These are phyloP conservation scores for Daedalea quercina DNA, from an alignment of 768 basidiomycete species.

Conservation along the genomic window DNA sequence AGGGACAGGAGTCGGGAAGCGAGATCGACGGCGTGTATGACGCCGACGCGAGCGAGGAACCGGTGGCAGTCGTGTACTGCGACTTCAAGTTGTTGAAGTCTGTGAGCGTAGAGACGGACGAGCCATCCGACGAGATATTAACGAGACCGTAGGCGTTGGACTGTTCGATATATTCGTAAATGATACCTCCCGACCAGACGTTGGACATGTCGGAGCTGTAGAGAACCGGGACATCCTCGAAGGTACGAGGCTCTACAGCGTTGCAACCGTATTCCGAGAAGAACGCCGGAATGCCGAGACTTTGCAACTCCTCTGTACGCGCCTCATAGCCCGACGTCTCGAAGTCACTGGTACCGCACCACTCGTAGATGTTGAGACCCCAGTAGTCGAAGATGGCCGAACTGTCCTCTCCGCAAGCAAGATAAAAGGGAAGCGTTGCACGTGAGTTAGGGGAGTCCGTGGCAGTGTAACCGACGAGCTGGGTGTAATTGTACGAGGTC, in stretches of 20 bases:
- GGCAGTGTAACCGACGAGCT: slow-evolving; percentile 3
- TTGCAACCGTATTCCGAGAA: slow-evolving; percentile 3
- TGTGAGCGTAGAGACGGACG: background rate
- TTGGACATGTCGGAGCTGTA: slow-evolving; percentile 2
- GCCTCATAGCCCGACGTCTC: background rate
- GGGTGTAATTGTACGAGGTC: background rate
- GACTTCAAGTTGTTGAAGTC: slow-evolving; percentile 4
- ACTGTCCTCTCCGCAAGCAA: background rate
- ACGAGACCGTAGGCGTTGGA: slow-evolving; percentile 2
- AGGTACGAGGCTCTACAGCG: background rate
- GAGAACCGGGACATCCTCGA: slow-evolving; percentile 1
- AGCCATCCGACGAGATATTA: background rate
- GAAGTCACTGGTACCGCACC: background rate
- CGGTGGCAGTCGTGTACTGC: background rate
- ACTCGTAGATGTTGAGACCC: slow-evolving; percentile 5
- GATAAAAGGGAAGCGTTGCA: background rate
- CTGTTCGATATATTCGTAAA: slow-evolving; percentile 3
- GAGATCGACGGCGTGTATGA: slow-evolving; percentile 2
- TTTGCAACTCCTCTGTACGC: slow-evolving; percentile 1
- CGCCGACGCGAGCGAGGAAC: background rate
- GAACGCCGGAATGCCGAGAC: slow-evolving; percentile 1
- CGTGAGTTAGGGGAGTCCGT: slow-evolving; percentile 2
- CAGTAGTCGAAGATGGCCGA: slow-evolving; percentile 3
- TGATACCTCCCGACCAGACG: slow-evolving; percentile 4
- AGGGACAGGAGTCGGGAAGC: background rate